These are phyloP conservation scores for Pecoramyces ruminantium DNA, from an alignment of 192 early-diverging fungal species.

Conservation along the genomic window DNA sequence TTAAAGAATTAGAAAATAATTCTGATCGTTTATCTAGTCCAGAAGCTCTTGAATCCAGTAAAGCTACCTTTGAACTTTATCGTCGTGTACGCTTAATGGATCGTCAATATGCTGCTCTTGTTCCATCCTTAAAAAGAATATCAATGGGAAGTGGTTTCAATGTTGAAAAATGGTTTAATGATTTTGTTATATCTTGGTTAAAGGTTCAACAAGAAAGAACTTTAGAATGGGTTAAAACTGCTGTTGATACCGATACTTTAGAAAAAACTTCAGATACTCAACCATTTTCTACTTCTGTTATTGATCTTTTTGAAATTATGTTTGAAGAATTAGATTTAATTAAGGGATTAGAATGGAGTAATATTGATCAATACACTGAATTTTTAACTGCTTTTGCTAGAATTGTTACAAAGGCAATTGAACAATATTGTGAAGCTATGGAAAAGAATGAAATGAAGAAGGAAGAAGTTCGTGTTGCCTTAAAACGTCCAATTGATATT, in stretches of 20 bases:
- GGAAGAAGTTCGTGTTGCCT: not conserved
- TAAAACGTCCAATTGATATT: not conserved
- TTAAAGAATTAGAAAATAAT: constrained; percentile 17
- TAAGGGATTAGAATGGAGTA: constrained; percentile 43
- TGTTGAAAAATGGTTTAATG: constrained; percentile 51
- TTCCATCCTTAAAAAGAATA: constrained; percentile 15
- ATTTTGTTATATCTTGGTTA: constrained; percentile 52
- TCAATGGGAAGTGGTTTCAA: constrained; percentile 33
- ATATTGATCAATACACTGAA: constrained; percentile 33
- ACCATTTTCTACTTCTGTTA: constrained; percentile 53
- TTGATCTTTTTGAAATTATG: constrained; percentile 64
- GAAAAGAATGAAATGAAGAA: constrained; percentile 22
- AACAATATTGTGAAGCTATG: constrained; percentile 38
- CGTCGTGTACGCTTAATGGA: constrained; percentile 20
- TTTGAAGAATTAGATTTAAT: constrained; percentile 52
- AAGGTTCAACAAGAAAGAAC: constrained; percentile 39
- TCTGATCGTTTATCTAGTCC: constrained; percentile 16
- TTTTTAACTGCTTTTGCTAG: constrained; percentile 22
- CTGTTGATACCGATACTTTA: constrained; percentile 49
- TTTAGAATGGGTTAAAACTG: constrained; percentile 47
- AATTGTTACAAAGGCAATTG: constrained; percentile 28
- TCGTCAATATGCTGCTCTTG: constrained; percentile 15
- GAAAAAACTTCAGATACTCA: constrained; percentile 4
- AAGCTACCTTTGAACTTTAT: constrained; percentile 24
- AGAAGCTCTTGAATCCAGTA: constrained; percentile 17